These are phyloP conservation scores for Jaltomata sinuosa DNA, from an alignment of 257 asterid species.

Conservation along the genomic window DNA sequence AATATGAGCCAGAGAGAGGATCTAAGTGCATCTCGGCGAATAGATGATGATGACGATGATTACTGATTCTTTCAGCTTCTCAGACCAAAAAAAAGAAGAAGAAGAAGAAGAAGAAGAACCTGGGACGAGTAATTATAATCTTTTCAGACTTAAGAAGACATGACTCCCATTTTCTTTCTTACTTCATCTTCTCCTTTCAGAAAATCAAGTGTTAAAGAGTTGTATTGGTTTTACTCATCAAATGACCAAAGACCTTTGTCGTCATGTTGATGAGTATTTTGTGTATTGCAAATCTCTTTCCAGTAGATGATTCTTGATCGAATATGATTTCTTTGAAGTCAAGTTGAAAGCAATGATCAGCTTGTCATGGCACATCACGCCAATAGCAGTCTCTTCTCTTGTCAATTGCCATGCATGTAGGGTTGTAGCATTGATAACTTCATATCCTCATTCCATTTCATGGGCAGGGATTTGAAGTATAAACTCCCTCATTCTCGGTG, in stretches of 20 bases:
- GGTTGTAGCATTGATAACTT: neutral
- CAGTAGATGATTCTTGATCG: neutral
- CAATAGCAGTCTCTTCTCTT: neutral
- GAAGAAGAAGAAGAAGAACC: neutral
- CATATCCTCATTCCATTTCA: neutral
- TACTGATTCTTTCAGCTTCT: neutral
- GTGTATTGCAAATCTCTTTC: neutral
- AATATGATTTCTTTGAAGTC: neutral
- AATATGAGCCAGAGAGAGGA: slow-evolving; percentile 18
- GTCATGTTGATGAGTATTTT: neutral
- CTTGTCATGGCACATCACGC: neutral
- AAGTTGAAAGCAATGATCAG: neutral
- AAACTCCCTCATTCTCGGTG: neutral
- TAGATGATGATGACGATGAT: slow-evolving; percentile 4
- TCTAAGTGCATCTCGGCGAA: slow-evolving; percentile 16
- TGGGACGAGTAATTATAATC: neutral
- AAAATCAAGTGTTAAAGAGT: neutral
- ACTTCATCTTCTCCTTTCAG: neutral
- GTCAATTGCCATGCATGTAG: neutral
- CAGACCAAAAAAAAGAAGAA: neutral
- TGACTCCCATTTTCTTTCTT: neutral
- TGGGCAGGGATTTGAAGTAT: neutral
- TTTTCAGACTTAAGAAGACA: neutral
- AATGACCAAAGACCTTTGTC: neutral
- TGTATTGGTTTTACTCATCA: neutral